Percentiles rank a stretch among this genome's conserved stretches.
Evolutionary conservation across 2,329 filamentous ascomycete genomes (phyloP).

Genomic region (Fusarium decemcellulare): DNA sequence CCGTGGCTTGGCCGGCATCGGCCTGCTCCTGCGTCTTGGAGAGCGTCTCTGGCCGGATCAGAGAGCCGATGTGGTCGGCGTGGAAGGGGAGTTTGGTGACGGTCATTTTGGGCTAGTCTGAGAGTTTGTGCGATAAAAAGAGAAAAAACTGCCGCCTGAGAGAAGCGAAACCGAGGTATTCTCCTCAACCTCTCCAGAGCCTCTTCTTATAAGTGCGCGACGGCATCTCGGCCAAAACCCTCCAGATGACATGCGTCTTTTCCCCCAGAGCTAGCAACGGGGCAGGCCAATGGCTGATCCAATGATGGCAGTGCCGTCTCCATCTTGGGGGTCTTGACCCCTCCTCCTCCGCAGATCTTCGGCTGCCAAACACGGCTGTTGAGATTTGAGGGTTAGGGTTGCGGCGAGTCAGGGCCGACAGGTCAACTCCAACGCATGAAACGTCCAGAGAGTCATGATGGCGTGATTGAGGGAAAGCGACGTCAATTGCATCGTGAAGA

Average conservation of each 20-base stretch:
- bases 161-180: neutral
- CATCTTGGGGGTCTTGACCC: conserved; percentile 37
- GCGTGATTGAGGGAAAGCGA: neutral
- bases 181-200: conserved; percentile 4
- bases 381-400: conserved; percentile 27
- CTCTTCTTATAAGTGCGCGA: conserved; percentile 36
- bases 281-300: conserved; percentile 29
- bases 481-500: neutral
- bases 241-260: conserved; percentile 34
- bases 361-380: conserved; percentile 47
- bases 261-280: conserved; percentile 28
- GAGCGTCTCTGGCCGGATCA: conserved; percentile 75
- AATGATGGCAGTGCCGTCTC: conserved; percentile 41
- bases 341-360: conserved; percentile 45
- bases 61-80: conserved; percentile 80
- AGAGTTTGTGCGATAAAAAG: neutral
- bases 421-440: neutral
- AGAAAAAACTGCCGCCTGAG: neutral
- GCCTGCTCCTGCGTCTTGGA: conserved; percentile 63
- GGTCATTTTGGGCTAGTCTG: conserved; percentile 36
- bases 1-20: conserved; percentile 63
- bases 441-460: conserved; percentile 2
- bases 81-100: conserved; percentile 68
- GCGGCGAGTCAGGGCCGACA: neutral
- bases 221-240: neutral